Evolutionary conservation across 1,139 yeast species (phyloP).

Genomic region (Kodamaea ohmeri): DNA sequence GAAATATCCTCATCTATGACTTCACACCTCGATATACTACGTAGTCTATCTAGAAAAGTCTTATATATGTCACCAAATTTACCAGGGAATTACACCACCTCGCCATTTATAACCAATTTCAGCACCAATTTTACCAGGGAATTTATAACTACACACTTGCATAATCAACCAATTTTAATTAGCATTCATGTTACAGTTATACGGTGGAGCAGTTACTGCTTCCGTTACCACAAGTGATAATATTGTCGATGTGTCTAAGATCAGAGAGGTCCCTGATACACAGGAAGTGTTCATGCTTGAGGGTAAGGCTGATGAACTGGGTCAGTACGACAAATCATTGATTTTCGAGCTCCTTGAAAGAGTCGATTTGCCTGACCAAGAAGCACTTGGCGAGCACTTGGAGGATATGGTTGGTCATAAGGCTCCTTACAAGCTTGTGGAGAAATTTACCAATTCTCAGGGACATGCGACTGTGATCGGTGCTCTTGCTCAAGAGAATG

Average conservation of each 20-base stretch:
- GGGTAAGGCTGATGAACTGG: constrained; percentile 27
- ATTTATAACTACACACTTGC: too few species aligned
- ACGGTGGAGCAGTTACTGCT: constrained; percentile 77
- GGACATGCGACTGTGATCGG: constrained; percentile 13
- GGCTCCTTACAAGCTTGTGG: constrained; percentile 11
- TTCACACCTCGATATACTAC: too few species aligned
- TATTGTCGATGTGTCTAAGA: constrained; percentile 65
- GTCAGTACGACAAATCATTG: constrained; percentile 53
- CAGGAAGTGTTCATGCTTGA: constrained; percentile 74
- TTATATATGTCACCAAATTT: too few species aligned
- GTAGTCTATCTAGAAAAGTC: too few species aligned
- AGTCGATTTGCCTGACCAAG: constrained; percentile 33
- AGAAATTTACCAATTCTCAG: constrained; percentile 13
- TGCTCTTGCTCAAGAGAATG: constrained; percentile 24
- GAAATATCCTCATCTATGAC: too few species aligned
- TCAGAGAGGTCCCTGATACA: constrained; percentile 82
- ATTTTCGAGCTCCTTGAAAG: constrained; percentile 71
- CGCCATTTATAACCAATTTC: too few species aligned
- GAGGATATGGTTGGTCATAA: constrained; percentile 40
- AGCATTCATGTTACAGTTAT: constrained; percentile 29
- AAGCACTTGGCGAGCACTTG: constrained; percentile 41
- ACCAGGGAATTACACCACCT: too few species aligned
- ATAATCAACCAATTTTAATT: background rate
- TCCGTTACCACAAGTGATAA: constrained; percentile 39
- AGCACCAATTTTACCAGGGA: too few species aligned